Base-by-base conservation (phyloP, 768 basidiomycete species). In the Paxillus rubicundulus region DNA sequence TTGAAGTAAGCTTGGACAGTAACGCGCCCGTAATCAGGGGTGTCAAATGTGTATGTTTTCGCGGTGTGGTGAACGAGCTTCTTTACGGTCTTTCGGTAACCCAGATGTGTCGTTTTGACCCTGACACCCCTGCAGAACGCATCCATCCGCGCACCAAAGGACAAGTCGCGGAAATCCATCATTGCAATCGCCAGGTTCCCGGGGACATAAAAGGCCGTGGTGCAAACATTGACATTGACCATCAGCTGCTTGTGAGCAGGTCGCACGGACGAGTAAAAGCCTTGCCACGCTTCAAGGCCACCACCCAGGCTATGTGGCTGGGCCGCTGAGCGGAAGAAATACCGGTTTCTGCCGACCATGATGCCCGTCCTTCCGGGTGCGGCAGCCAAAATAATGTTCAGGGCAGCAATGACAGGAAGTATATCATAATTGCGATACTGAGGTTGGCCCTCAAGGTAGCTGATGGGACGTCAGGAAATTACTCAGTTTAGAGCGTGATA, bases 81-180 rank as follows among this genome's bases (percentile, higher is more conserved):
- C 65, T 85, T 86, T 53, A 92, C 77, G 0, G 84, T 82, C 70
- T 89, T 92, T 62, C 74, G 81, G 61, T 89, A 86, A n/a, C 82
- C 82, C 13, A 92, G 74, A 68, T 92, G 89, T 2, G 67, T 77
- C 1, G 88, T 82, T 63, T 74, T 76, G 43, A 92, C 72, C 36
- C 90, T 74, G 2, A 91, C 77, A 8, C 86, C 79, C 53, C 76
- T 82, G 37, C 80, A 84, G 57, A 89, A 92, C 0, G 70, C 80
- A n/a, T 73, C 73, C 32, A 76, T 62, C 21, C 82, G 78, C 3
- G 82, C 87, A 12, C 83, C 82, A 55, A 81, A 85, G 53, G 79
- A 82, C 4, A 77, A 74, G 1, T 74, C 59, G 21, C 62, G 56
- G 60, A 81, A 80, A 9, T 64, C 63, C 13, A 70, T 47, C 70